Conservation (phyloP, 2,329 filamentous ascomycete species). For the Leptographium lundbergii region DNA sequence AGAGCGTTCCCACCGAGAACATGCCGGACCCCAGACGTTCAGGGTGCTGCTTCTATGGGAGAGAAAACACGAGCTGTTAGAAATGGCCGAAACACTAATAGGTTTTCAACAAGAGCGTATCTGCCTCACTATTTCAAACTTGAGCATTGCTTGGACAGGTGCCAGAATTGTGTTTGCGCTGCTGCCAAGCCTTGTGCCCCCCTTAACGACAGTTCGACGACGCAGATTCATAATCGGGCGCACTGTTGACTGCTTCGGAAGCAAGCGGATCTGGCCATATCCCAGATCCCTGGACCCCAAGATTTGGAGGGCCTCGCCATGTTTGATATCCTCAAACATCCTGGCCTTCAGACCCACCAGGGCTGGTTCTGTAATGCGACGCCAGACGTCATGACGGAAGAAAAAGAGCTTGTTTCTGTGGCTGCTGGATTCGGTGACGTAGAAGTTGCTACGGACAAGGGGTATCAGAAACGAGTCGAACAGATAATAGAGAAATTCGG, state of each 20-base stretch:
- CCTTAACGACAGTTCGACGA: conserved; percentile 39
- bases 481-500: conserved; percentile 81
- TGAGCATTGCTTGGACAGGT: conserved; percentile 66
- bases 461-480: conserved; percentile 89
- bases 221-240: conserved; percentile 82
- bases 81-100: not conserved
- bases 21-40: conserved; percentile 62
- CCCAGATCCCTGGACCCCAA: conserved; percentile 55
- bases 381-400: conserved; percentile 92
- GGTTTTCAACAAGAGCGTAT: not conserved
- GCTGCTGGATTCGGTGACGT: conserved; percentile 79
- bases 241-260: conserved; percentile 68
- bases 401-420: conserved; percentile 79
- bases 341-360: conserved; percentile 51
- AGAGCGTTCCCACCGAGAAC: conserved; percentile 72
- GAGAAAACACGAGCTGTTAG: not conserved
- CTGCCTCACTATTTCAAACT: conserved; percentile 55
- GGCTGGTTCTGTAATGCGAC: conserved; percentile 58
- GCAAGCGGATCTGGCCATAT: conserved; percentile 63
- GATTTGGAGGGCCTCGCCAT: conserved; percentile 40
- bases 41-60: conserved; percentile 25
- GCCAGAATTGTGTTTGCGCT: conserved; percentile 54
- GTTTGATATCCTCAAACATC: conserved; percentile 69
- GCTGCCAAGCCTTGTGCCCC: conserved; percentile 42
- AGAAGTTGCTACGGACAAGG: conserved; percentile 75